phyloP scores from a whole-genome alignment of 108 stramenopile species.

The Phaeodactylum tricornutum region DNA sequence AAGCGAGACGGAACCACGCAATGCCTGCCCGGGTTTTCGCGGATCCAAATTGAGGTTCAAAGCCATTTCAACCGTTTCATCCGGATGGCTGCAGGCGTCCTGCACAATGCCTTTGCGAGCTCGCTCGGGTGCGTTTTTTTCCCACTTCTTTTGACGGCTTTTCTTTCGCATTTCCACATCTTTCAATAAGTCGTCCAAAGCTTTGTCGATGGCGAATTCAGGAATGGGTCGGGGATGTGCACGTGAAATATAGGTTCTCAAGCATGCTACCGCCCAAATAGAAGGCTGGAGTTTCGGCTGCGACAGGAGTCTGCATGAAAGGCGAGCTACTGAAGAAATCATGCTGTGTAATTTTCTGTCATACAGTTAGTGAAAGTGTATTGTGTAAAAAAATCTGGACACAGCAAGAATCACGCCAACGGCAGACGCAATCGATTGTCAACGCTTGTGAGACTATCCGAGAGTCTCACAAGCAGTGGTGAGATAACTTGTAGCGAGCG shows the following conservation, averaged over 20 bases:
- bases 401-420: no score
- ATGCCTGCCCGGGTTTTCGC: constrained; percentile 85
- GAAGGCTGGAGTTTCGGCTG: no score
- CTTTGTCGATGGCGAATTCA: constrained; percentile 28
- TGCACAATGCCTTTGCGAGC: constrained; percentile 1
- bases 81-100: constrained; percentile 1
- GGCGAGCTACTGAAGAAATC: no score
- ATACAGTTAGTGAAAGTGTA: no score
- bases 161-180: constrained; percentile 35
- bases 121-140: constrained; percentile 14
- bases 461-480: no score
- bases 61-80: constrained; percentile 84
- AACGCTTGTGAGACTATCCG: no score
- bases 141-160: constrained; percentile 15
- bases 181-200: constrained; percentile 40
- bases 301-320: no score
- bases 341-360: no score
- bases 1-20: constrained; percentile 76
- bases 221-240: constrained; percentile 51
- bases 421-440: no score
- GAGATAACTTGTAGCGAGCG: no score
- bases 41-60: constrained; percentile 89
- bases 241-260: constrained; percentile 35
- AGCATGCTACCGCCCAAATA: no score
- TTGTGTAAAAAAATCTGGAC: no score